phyloP scores from a whole-genome alignment of 202 grass and related monocot species.

The Saccharum hybrid region DNA sequence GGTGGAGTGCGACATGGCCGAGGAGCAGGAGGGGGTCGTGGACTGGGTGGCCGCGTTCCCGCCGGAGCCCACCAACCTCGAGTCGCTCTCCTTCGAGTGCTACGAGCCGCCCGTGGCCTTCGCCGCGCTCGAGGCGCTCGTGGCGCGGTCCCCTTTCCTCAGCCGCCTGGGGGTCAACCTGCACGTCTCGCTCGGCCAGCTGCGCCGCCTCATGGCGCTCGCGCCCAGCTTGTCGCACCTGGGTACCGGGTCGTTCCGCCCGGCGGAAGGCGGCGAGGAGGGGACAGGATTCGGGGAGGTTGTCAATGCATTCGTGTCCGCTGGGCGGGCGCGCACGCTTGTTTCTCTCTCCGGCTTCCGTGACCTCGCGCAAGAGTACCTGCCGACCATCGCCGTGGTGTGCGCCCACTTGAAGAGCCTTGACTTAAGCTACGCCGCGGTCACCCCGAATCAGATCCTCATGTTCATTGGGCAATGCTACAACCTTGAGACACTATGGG shows the following conservation, averaged over 20 bases:
- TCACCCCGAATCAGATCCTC: conserved; percentile 63
- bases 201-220: conserved; percentile 69
- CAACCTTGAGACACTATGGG: conserved; percentile 87
- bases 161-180: conserved; percentile 70
- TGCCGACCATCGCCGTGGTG: conserved; percentile 60
- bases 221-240: conserved; percentile 70
- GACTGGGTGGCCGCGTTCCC: conserved; percentile 91
- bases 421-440: conserved; percentile 74
- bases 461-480: conserved; percentile 65
- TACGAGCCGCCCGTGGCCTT: conserved; percentile 57
- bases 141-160: conserved; percentile 74
- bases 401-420: conserved; percentile 61
- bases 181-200: conserved; percentile 72
- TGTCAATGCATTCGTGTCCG: conserved; percentile 42
- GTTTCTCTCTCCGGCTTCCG: conserved; percentile 85
- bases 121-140: conserved; percentile 65
- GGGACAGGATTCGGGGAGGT: conserved; percentile 57
- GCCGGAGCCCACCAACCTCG: conserved; percentile 53
- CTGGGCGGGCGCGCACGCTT: conserved; percentile 45
- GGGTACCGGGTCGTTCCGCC: conserved; percentile 81
- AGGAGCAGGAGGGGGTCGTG: conserved; percentile 52
- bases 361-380: conserved; percentile 65
- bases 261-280: conserved; percentile 46
- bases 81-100: conserved; percentile 88
- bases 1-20: conserved; percentile 78